Base-by-base conservation (phyloP, 2,329 filamentous ascomycete genomes). In the Venturia aucupariae region DNA sequence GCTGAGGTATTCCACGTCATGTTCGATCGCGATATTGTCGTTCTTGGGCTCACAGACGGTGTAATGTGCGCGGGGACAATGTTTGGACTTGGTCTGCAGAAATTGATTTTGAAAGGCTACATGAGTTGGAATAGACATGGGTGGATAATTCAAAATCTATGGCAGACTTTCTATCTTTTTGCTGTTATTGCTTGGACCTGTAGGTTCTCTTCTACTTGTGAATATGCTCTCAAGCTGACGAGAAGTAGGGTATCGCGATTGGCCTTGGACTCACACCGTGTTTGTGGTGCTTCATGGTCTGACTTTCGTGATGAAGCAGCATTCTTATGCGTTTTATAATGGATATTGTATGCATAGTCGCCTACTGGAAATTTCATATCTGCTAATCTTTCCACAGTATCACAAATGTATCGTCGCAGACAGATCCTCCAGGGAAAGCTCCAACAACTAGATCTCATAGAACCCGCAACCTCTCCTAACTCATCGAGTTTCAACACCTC, bases 191-290 rank as follows among this genome's bases (percentile, higher is more conserved):
- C 81, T 62, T 84, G 88, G 77, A 87, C 88, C 0, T 81, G 51
- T 57, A 57, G 51, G 30, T 57, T 57, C 30, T 10, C 15, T 22
- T 10, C 30, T n/a, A 15, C 15, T 35, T 35, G 24, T 4, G 6
- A 27, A 27, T 8, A 13, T 51, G 46, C 22, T 88, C 46, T 15
- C n/a, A 27, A 13, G 24, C 46, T 51, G 8, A 51, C 46, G 10
- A 15, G 10, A 27, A 15, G 46, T 51, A 57, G 51, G 61, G 60
- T 81, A 86, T 70, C 82, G 89, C 4, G 84, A 90, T 61, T 93
- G 89, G 90, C 87, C 89, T 1, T 92, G 90, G 90, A 90, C 89
- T 17, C 89, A 91, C 70, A 90, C 88, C 1, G 86, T 91, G 22
- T 91, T 89, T 73, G 89, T 90, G 61, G 85, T 90, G 11, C 77